Percentiles rank a stretch among this genome's conserved stretches.
These are phyloP conservation scores for Theobroma cacao DNA, from an alignment of 345 rosid species.

Conservation along the genomic window DNA sequence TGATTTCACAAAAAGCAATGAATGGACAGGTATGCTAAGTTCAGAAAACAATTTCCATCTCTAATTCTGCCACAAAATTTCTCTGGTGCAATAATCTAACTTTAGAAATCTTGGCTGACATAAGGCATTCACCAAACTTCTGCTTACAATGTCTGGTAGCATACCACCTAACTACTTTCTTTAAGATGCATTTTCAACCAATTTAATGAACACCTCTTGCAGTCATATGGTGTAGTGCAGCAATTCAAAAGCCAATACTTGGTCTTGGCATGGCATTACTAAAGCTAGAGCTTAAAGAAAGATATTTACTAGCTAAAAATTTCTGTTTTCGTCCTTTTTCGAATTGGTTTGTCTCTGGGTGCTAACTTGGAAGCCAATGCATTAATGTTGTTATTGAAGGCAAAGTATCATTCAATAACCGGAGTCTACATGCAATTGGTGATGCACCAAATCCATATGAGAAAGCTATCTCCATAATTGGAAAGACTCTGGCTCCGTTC, in stretches of 20 bases:
- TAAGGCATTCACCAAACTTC: neutral
- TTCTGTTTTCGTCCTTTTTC: neutral
- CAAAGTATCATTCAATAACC: slow-evolving; percentile 50
- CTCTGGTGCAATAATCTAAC: neutral
- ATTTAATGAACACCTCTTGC: neutral
- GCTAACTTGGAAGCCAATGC: slow-evolving; percentile 17
- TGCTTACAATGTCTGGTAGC: neutral
- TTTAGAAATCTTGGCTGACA: neutral
- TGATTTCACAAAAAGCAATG: slow-evolving; percentile 94
- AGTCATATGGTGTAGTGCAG: neutral
- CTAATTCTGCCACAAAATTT: neutral
- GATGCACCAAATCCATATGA: slow-evolving; percentile 74
- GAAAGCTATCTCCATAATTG: slow-evolving; percentile 68
- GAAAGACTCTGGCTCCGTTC: slow-evolving; percentile 75
- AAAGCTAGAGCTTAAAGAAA: neutral
- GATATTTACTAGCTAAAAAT: neutral
- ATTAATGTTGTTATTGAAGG: slow-evolving; percentile 33
- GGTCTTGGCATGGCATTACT: neutral
- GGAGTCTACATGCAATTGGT: slow-evolving; percentile 59
- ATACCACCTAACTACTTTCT: neutral
- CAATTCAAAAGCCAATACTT: neutral
- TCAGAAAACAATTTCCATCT: neutral
- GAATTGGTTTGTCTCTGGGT: neutral
- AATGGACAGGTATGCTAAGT: slow-evolving; percentile 65
- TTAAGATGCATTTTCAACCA: neutral